Evolutionary conservation across 768 basidiomycete genomes (phyloP), one percentile per base, ranked within the genome.

Genomic region (Termitomyces sp.): DNA sequence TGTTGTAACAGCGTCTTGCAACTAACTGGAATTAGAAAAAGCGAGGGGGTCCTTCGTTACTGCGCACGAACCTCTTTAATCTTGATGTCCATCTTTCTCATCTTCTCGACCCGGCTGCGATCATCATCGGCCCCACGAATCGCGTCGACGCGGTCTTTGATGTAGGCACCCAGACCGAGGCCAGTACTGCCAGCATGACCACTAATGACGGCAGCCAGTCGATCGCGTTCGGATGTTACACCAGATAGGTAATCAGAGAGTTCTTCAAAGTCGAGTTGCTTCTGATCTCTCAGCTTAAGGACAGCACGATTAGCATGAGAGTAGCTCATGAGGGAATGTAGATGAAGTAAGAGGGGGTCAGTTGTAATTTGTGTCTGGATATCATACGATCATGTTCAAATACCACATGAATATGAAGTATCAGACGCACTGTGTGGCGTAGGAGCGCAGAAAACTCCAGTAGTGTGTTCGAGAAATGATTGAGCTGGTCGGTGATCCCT

Each of bases 221-320:
- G 79, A 67, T 99, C 97, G 22, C 97, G 87, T 73, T 99, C 97
- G 12, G 86, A 78, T 0, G 92, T 94, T 46, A 98, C 87, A n/a
- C 89, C 90, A 6, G 91, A 90, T 13, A 99, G 80, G 71, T 98
- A 98, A 53, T 94, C 91, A 2, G 94, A 93, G 9, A 98, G 81
- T 69, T 98, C 96, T 73, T 99, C 97, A 62, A 98, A 96, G 68
- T 99, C 97, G 56, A 98, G 84, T 70, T 99, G 97, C 71, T 98
- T 99, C 73, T 98, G 97, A 70, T 98, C 97, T 46, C 97, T 86
- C 32, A 97, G 80, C 72, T 92, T 96, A 63, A 99, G 81, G 22
- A 98, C 93, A n/a, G 89, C 85, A 53, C 92, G 87, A 64, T 98
- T 96, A 32, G 92, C 87, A 68, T 93, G 87, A 2, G 94, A 92